Evolutionary conservation across 2,329 filamentous ascomycete species (phyloP), one percentile per base, ranked within the genome.

Genomic region (Cytospora piceicola): DNA sequence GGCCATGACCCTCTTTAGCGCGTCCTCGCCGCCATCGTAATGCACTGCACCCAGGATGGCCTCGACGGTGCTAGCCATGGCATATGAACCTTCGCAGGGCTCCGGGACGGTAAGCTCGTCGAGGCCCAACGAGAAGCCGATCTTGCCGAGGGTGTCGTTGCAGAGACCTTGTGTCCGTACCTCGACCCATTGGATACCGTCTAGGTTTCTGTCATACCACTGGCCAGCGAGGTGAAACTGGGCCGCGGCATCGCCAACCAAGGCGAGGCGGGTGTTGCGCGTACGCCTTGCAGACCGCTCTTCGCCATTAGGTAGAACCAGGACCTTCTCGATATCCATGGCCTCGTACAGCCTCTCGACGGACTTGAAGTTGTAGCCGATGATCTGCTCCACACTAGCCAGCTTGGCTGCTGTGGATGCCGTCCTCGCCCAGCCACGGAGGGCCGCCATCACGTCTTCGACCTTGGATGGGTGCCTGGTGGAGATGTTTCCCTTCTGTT

Each of bases 331-430:
- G 61, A 55, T 27, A 29, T 72, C 70, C 22, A 76, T 61, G 36
- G 74, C 74, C 32, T 65, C 70, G 29, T 71, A 70, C 9, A 74
- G 74, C 8, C 75, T 70, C 14, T 74, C 69, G 36, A 75, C 69
- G 54, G 72, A 64, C 42, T 72, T 75, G 34, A 71, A 72, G 22
- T 72, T 69, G 11, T 67, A 67, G 59, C 63, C 66, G n/a, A 67
- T 36, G 32, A 67, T 63, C 7, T 56, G 42, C 59, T 67, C 63
- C 11, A 59, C 63, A 24, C 34, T 62, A 22, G 51, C 66, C 39
- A 67, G 34, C 66, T 65, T 66, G 24, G 34, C 2, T 39, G 61
- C 61, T 27, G 53, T 63, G 4, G 61, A 63, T 3, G 61, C 61
- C 6, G 29, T 36, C 17, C 27, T 29, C 15, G 61, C 55, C 53